phyloP scores from a whole-genome alignment of 345 rosid species.

The Crucihimalaya himalaica region DNA sequence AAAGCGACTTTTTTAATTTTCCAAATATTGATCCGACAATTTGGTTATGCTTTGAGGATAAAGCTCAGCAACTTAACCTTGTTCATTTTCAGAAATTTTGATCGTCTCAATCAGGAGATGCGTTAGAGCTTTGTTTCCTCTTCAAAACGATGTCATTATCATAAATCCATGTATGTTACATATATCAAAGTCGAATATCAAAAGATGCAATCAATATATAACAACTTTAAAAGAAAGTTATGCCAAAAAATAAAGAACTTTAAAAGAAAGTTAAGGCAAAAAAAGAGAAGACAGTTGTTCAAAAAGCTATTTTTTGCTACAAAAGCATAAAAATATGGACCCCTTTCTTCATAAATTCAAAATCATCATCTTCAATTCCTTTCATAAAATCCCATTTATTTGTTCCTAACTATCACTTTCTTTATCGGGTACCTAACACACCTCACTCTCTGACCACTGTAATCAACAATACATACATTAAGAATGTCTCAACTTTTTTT shows the following conservation, averaged over 20 bases:
- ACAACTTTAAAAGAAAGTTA: slow-evolving; percentile 25
- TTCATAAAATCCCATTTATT: slow-evolving; percentile 31
- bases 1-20: not conserved
- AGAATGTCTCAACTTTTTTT: slow-evolving; percentile 2
- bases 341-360: slow-evolving; percentile 1
- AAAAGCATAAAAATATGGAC: slow-evolving; percentile 22
- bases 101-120: not conserved
- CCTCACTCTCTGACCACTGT: slow-evolving; percentile 32
- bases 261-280: slow-evolving; percentile 16
- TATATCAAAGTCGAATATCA: not conserved
- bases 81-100: not conserved
- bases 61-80: slow-evolving; percentile 10
- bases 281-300: slow-evolving; percentile 22
- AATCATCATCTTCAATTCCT: slow-evolving; percentile 32
- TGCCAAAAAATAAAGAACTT: not conserved
- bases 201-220: slow-evolving; percentile 26
- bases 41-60: not conserved
- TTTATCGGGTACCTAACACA: slow-evolving; percentile 31
- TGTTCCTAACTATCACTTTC: slow-evolving; percentile 23
- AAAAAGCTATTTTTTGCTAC: not conserved
- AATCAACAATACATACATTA: slow-evolving; percentile 7
- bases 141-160: slow-evolving; percentile 6
- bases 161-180: not conserved
- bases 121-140: not conserved
- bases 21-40: slow-evolving; percentile 8